Percentiles rank a stretch among this genome's conserved stretches.
phyloP scores from a whole-genome alignment of 1,139 yeast genomes.

The Geotrichum fermentans region DNA sequence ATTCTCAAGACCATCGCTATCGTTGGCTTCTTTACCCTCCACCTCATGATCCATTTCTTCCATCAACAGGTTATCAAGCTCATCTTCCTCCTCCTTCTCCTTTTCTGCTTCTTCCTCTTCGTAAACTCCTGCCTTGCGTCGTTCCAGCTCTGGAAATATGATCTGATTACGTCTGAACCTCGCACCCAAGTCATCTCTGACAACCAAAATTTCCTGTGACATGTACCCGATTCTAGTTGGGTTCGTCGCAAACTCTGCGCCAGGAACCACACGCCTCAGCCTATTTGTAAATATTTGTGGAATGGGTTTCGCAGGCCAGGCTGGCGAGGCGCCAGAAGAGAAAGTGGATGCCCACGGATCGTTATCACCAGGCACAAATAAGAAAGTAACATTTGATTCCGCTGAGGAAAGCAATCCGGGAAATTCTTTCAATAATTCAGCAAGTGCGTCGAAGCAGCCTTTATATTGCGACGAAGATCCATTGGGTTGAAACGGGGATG shows the following conservation, averaged over 20 bases:
- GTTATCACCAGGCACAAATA: conserved; percentile 80
- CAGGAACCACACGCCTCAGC: conserved; percentile 58
- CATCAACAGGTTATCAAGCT: conserved; percentile 20
- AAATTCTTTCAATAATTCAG: conserved; percentile 49
- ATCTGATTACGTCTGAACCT: conserved; percentile 69
- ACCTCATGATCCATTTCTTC: conserved; percentile 4
- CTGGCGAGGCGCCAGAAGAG: conserved; percentile 59
- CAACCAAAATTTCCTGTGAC: conserved; percentile 73
- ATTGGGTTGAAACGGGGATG: conserved; percentile 56
- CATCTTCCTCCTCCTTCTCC: conserved; percentile 24
- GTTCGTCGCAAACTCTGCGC: conserved; percentile 67
- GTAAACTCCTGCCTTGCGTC: conserved; percentile 15
- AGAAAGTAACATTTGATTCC: conserved; percentile 44
- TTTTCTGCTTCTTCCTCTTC: conserved; percentile 26
- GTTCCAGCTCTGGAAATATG: conserved; percentile 43
- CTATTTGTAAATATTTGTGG: conserved; percentile 69
- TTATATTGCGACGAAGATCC: conserved; percentile 53
- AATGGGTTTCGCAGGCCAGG: conserved; percentile 67
- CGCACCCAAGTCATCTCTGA: conserved; percentile 66
- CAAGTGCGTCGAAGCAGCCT: conserved; percentile 66
- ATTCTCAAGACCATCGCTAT: conserved; percentile 17
- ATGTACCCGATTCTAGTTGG: conserved; percentile 75
- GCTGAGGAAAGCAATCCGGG: conserved; percentile 38
- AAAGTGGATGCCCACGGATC: conserved; percentile 89
- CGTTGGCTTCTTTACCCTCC: conserved; percentile 17